These are phyloP conservation scores for Quercus cerris DNA, from an alignment of 306 rosid genomes.

Conservation along the genomic window DNA sequence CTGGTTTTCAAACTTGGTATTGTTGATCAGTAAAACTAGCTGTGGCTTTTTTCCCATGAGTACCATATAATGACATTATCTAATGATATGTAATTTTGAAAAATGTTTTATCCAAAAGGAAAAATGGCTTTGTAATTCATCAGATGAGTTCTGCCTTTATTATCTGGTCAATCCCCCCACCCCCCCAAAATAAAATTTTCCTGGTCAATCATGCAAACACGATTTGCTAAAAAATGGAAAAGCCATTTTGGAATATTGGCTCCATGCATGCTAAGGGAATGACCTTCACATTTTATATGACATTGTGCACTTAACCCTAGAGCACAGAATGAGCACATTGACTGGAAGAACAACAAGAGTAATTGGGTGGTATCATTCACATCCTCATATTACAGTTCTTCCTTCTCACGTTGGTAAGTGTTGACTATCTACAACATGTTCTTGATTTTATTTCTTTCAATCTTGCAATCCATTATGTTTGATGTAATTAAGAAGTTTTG, in stretches of 20 bases:
- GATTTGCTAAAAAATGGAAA: neutral
- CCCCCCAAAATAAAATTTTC: neutral
- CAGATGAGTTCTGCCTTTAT: neutral
- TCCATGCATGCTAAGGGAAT: neutral
- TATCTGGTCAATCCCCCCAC: neutral
- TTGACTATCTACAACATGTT: neutral
- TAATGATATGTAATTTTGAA: neutral
- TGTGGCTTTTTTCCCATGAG: neutral
- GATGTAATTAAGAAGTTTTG: neutral
- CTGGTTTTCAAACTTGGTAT: neutral
- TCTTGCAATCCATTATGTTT: neutral
- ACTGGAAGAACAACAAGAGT: slow-evolving; percentile 89
- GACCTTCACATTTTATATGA: neutral
- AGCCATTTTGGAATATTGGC: neutral
- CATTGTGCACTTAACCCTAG: slow-evolving; percentile 52
- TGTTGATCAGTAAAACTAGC: neutral
- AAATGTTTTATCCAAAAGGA: neutral
- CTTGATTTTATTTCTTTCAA: neutral
- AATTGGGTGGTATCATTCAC: slow-evolving; percentile 99
- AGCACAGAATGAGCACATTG: slow-evolving; percentile 62
- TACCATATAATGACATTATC: neutral
- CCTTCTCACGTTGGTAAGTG: slow-evolving; percentile 95
- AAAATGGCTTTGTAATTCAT: neutral
- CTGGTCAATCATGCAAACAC: neutral
- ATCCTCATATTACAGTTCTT: slow-evolving; percentile 97